Percentiles rank a stretch among this genome's conserved stretches.
These are phyloP conservation scores for Epichloe brachyelytri DNA, from an alignment of 2,329 filamentous ascomycete genomes.

Conservation along the genomic window DNA sequence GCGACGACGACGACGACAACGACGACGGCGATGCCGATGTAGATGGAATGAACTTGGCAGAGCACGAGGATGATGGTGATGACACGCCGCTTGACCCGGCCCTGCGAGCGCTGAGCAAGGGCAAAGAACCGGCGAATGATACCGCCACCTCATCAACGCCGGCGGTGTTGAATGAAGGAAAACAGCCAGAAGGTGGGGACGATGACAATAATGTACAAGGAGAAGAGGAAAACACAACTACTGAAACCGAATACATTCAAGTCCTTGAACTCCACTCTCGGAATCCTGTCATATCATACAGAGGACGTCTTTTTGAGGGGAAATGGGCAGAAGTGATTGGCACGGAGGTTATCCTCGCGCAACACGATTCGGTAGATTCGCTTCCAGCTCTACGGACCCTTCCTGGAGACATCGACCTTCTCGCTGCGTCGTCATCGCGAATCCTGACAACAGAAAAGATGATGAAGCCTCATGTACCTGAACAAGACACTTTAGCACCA, in stretches of 20 bases:
- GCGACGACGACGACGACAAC: conserved; percentile 12
- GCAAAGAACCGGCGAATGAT: conserved; percentile 7
- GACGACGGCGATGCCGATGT: conserved; percentile 6
- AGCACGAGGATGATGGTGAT: conserved; percentile 2
- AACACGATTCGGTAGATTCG: conserved; percentile 19
- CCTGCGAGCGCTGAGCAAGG: conserved; percentile 3
- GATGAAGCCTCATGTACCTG: conserved; percentile 33
- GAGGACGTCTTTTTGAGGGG: conserved; percentile 65
- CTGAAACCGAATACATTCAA: conserved; percentile 42
- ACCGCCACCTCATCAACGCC: background rate
- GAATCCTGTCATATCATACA: conserved; percentile 69
- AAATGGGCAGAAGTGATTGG: conserved; percentile 74
- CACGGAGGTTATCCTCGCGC: conserved; percentile 64
- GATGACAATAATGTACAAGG: conserved; percentile 1
- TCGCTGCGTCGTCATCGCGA: conserved; percentile 54
- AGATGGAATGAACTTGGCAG: conserved; percentile 3
- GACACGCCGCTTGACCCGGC: conserved; percentile 6
- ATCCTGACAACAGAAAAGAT: conserved; percentile 41
- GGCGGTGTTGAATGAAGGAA: background rate
- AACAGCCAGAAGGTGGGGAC: background rate
- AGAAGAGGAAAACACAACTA: conserved; percentile 5
- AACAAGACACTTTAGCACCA: conserved; percentile 22
- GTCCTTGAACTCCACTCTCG: conserved; percentile 69
- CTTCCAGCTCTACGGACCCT: conserved; percentile 33
- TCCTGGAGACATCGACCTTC: conserved; percentile 46